Base-by-base conservation (phyloP, 768 basidiomycete genomes). In the Suillus lakei region DNA sequence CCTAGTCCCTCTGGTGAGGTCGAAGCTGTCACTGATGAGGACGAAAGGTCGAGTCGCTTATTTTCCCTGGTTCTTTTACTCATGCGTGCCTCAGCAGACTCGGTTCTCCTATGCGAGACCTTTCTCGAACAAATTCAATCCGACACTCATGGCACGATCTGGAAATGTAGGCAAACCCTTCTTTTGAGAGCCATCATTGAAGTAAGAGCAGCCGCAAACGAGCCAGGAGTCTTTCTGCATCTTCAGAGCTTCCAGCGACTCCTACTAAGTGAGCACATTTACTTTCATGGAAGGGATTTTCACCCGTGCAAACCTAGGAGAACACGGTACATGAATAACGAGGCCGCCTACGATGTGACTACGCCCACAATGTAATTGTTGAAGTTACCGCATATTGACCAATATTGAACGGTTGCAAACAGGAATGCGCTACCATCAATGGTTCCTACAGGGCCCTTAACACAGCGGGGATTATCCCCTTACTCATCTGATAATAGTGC, bases 141-240 rank as follows among this genome's bases (percentile, higher is more conserved):
- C 53, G 13, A 16, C 32, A 56, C 8, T 55, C n/a, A 30, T 61
- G 36, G 62, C 36, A 21, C 10, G 28, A 38, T 30, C 26, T 60
- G 50, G 36, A 26, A 38, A 28, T 38, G 62, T 63, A 32, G 21
- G 62, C n/a, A n/a, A 16, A 2, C 18, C 13, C 36, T 59, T 30
- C 32, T 60, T 59, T 38, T 54, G 39, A 59, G 32, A 56, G n/a
- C 36, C 15, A 28, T 41, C 10, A 61, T 36, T 39, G 56, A 59
- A 23, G 15, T 39, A 10, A 61, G 38, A 60, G 61, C 61, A 77
- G 71, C 43, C 66, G 63, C 28, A 77, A 77, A 64, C 70, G 76
- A 61, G 50, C 62, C n/a, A 71, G 64, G 9, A 73, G 70, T 50
- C 36, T 61, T 60, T 76, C 73, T n/a, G 21, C 61, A 44, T 68